These are phyloP conservation scores for Amylocystis lapponica DNA, from an alignment of 768 basidiomycete species.

Conservation along the genomic window DNA sequence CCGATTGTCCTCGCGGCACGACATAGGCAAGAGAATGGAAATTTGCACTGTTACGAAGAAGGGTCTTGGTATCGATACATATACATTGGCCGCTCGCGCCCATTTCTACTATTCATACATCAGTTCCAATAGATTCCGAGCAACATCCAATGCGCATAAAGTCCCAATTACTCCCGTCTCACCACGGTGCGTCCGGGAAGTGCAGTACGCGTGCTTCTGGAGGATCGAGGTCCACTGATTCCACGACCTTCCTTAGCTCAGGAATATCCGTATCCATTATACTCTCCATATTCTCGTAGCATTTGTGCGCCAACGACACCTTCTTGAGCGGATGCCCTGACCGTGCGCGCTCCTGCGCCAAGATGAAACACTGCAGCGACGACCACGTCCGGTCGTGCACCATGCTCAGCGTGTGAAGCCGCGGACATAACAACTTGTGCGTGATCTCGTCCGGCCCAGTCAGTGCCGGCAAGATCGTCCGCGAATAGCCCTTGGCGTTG, in stretches of 20 bases:
- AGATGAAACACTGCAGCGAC: conserved; percentile 20
- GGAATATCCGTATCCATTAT: conserved; percentile 23
- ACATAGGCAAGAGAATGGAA: too few relatives aligned
- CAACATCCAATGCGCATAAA: too few relatives aligned
- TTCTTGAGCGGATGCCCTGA: conserved; percentile 17
- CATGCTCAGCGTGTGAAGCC: conserved; percentile 18
- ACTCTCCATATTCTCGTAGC: conserved; percentile 24
- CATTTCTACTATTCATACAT: too few relatives aligned
- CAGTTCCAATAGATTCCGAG: too few relatives aligned
- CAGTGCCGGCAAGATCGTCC: conserved; percentile 20
- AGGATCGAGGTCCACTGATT: conserved; percentile 24
- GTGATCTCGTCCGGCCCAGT: conserved; percentile 14
- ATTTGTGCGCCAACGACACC: conserved; percentile 20
- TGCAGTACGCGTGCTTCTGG: conserved; percentile 7
- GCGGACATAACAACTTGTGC: conserved; percentile 17
- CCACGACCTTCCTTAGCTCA: conserved; percentile 17
- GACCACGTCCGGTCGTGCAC: conserved; percentile 25
- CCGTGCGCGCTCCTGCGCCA: conserved; percentile 17
- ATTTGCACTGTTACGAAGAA: too few relatives aligned
- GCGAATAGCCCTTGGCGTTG: conserved; percentile 21
- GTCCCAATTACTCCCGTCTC: too few relatives aligned
- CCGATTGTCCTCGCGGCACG: too few relatives aligned
- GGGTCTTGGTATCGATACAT: too few relatives aligned
- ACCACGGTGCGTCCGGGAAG: conserved; percentile 14
- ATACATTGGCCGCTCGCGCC: too few relatives aligned